Conservation (phyloP, 2,329 filamentous ascomycete genomes). For the Stylonectria norvegica region DNA sequence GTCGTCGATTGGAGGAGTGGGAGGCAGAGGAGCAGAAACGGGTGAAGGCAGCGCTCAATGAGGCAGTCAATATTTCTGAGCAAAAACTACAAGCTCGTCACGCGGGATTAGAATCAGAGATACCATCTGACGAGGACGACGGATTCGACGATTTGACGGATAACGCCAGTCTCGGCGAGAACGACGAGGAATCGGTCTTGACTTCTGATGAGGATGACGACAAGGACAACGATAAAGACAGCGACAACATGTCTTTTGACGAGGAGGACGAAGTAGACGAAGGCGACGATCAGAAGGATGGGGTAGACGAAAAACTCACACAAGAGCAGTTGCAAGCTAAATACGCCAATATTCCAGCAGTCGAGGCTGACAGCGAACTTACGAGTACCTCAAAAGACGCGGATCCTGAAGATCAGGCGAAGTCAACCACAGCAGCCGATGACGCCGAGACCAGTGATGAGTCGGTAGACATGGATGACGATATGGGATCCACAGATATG, state of each 20-base stretch:
- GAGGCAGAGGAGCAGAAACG: conserved; percentile 62
- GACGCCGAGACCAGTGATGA: conserved; percentile 56
- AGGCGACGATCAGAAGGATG: conserved; percentile 50
- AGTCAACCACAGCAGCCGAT: no score
- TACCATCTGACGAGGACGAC: conserved; percentile 42
- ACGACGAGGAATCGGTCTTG: conserved; percentile 32
- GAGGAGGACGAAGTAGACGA: conserved; percentile 62
- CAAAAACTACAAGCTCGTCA: conserved; percentile 63
- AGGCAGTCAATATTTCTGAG: conserved; percentile 69
- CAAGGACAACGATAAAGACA: conserved; percentile 41
- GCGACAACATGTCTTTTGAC: conserved; percentile 57
- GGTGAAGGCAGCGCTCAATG: conserved; percentile 66
- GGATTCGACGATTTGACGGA: conserved; percentile 48
- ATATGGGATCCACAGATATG: conserved; percentile 57
- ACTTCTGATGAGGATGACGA: conserved; percentile 38
- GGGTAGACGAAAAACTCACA: conserved; percentile 62
- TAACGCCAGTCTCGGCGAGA: conserved; percentile 36
- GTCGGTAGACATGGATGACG: conserved; percentile 66
- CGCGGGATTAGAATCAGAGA: conserved; percentile 52
- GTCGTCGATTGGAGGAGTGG: conserved; percentile 57
- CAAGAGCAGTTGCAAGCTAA: conserved; percentile 67
- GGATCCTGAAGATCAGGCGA: conserved; percentile 19
- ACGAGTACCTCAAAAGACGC: conserved; percentile 20
- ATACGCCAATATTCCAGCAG: conserved; percentile 61
- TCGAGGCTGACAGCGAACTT: conserved; percentile 28